Base-by-base conservation (phyloP, 192 early-diverging fungal species). In the Mortierella antarctica region DNA sequence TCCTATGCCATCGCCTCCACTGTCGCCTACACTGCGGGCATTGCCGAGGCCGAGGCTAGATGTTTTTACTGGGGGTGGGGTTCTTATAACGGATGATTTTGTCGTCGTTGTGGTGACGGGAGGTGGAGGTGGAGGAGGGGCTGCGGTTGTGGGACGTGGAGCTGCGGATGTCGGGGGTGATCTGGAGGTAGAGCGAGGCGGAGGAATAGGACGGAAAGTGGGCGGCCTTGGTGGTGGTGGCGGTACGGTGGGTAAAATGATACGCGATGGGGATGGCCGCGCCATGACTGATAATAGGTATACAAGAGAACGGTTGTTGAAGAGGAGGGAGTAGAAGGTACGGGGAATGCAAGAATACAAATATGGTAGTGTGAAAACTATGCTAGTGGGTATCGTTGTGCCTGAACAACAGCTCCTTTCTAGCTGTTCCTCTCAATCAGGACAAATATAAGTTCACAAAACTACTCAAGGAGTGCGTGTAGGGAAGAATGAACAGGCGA, bases 1-100 rank as follows among this genome's bases (percentile, higher is more conserved):
- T 50, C 48, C 51, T 65, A 72, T 80, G 1, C 77, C 77, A 13
- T 18, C 47, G 11, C 55, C 53, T 8, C 57, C 64, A 39, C 42
- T 31, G 31, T 31, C 31, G 31, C 31, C 31, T 3, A 31, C 54
- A 39, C 61, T 44, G 6, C 31, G 8, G 6, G 39, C 18, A 59
- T 11, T 39, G 2, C 7, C n/a, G 12, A 11, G 23, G 12, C 23
- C 50, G 42, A 31, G 7, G 42, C 4, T 64, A 21, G 5, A 31
- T 57, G 7, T 42, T 41, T 13, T 42, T 57, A 14, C 44, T 42
- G 51, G 40, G 23, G 6, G 62, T 48, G 8, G 64, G 18, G 5
- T 7, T 20, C 15, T 8, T 52, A 51, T 13, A 14, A 40, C 17
- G 41, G 12, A n/a, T 39, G 23, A 31, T 39, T 10, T 31, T 10